phyloP scores from a whole-genome alignment of 192 early-diverging fungal species.

The Backusella luteola region DNA sequence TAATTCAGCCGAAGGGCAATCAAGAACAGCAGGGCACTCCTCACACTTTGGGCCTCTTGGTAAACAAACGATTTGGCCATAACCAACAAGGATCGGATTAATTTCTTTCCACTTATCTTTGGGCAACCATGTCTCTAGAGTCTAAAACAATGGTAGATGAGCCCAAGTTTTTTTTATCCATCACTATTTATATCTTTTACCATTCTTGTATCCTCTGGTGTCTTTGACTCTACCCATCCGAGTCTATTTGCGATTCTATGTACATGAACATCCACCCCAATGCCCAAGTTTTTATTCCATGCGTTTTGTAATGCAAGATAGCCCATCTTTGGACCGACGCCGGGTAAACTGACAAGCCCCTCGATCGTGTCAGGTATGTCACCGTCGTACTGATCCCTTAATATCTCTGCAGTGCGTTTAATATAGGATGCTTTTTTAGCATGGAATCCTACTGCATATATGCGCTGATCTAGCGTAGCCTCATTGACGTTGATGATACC shows the following conservation, averaged over 20 bases:
- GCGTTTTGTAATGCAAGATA: conserved; percentile 81
- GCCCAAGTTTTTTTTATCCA: background rate
- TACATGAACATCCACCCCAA: conserved; percentile 96
- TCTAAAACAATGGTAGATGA: conserved; percentile 25
- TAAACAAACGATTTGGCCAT: conserved; percentile 82
- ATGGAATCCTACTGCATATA: conserved; percentile 89
- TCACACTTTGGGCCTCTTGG: conserved; percentile 74
- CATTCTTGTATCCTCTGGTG: conserved; percentile 80
- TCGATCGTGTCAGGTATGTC: conserved; percentile 86
- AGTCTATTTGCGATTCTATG: conserved; percentile 87
- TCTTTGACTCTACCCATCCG: conserved; percentile 80
- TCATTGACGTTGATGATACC: conserved; percentile 60
- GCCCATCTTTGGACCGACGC: conserved; percentile 96
- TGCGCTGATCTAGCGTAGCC: conserved; percentile 65
- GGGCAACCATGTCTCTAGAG: conserved; percentile 80
- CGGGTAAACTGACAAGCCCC: conserved; percentile 75
- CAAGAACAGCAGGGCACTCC: conserved; percentile 74
- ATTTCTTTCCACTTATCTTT: conserved; percentile 81
- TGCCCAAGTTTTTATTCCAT: conserved; percentile 84
- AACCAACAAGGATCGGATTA: conserved; percentile 89
- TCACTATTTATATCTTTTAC: conserved; percentile 21
- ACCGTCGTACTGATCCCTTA: conserved; percentile 64
- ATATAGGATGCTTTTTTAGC: conserved; percentile 81
- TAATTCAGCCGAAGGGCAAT: conserved; percentile 53
- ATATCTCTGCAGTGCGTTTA: conserved; percentile 74